A percentile compares a stretch with the other conserved stretches of the same genome.
phyloP scores from a whole-genome alignment of 1,284 basidiomycete genomes.

The Irpex sp. region DNA sequence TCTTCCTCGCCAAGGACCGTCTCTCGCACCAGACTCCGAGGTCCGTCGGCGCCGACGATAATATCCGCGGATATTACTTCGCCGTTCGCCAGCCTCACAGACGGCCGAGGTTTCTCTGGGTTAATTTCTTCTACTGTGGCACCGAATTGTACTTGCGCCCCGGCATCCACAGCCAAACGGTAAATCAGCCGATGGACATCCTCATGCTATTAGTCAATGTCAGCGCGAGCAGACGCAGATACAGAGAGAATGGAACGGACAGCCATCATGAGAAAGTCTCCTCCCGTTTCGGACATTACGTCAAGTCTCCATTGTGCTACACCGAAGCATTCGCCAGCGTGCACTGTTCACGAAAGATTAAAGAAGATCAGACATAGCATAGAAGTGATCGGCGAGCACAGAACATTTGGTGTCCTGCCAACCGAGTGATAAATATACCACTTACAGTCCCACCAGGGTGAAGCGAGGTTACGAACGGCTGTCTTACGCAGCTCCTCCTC shows the following conservation, averaged over 20 bases:
- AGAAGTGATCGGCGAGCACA: background rate
- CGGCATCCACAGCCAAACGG: conserved; percentile 35
- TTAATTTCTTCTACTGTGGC: conserved; percentile 25
- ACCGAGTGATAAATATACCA: background rate
- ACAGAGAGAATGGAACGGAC: conserved; percentile 27
- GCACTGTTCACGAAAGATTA: conserved; percentile 28
- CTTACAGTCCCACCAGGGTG: background rate
- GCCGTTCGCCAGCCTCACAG: conserved; percentile 28
- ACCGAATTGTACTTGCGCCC: conserved; percentile 38
- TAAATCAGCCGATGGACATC: conserved; percentile 44
- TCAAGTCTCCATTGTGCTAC: conserved; percentile 48
- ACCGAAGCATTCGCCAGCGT: conserved; percentile 43
- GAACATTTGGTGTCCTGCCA: background rate
- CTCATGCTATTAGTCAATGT: conserved; percentile 11
- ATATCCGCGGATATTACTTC: conserved; percentile 31
- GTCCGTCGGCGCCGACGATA: conserved; percentile 13
- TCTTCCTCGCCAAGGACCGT: conserved; percentile 4
- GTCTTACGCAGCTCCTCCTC: conserved; percentile 29
- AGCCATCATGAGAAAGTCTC: conserved; percentile 47
- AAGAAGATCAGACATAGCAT: background rate
- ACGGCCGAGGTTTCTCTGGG: conserved; percentile 14
- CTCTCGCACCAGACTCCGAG: conserved; percentile 8
- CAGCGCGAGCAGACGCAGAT: conserved; percentile 3
- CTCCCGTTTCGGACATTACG: conserved; percentile 51
- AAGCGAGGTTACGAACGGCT: background rate